Evolutionary conservation across 176 grass and related monocot genomes (phyloP).

Genomic region (Rhipidocladum racemiflorum): DNA sequence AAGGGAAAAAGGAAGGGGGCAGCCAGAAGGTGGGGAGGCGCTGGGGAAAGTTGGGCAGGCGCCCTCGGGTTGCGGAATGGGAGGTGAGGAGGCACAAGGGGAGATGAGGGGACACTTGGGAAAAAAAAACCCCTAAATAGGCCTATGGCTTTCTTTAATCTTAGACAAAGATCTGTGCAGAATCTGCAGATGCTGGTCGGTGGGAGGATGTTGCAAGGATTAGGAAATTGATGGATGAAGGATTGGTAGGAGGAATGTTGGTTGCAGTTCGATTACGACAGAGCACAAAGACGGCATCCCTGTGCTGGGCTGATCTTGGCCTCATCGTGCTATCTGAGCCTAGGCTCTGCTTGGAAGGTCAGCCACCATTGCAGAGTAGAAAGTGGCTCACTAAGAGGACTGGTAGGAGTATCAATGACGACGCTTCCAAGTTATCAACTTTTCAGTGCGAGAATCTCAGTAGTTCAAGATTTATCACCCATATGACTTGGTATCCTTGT

Average conservation of each 20-base stretch:
- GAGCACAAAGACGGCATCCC: neutral
- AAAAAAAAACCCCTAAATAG: no score
- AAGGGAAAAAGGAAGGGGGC: no score
- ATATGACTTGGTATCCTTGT: neutral
- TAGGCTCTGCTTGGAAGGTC: neutral
- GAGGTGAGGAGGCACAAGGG: no score
- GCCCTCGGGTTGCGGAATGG: no score
- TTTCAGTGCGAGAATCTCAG: neutral
- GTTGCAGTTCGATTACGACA: constrained; percentile 35
- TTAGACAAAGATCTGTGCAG: constrained; percentile 48
- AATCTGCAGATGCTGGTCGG: constrained; percentile 38
- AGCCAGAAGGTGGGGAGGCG: no score
- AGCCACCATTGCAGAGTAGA: neutral
- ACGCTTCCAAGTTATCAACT: neutral
- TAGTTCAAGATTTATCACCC: neutral
- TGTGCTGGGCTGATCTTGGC: neutral
- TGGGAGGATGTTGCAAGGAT: constrained; percentile 64
- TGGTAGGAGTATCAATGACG: neutral
- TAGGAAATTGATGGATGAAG: constrained; percentile 48
- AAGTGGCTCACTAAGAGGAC: neutral
- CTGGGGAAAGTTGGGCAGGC: no score
- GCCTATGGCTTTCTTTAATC: no score
- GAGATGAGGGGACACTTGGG: no score
- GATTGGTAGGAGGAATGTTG: constrained; percentile 41
- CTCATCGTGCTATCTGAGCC: neutral